Conservation (phyloP, 441 rosid genomes). For the Hura crepitans region DNA sequence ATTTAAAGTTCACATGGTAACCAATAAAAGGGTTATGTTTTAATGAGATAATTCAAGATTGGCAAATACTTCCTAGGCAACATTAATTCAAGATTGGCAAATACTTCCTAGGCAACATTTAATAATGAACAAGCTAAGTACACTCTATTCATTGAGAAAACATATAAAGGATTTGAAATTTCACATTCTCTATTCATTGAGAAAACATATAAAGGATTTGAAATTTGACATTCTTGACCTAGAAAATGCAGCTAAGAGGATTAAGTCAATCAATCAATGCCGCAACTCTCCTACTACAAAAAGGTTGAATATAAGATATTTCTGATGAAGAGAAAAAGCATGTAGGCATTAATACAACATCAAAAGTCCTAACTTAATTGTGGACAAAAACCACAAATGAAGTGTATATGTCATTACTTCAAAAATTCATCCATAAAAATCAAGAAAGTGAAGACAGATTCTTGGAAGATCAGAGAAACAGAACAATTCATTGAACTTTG, state of each 20-base stretch:
- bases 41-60: too few species aligned
- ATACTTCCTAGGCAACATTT: neutral
- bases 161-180: too few species aligned
- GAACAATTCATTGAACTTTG: neutral
- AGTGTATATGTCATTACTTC: neutral
- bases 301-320: neutral
- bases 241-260: neutral
- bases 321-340: neutral
- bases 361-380: neutral
- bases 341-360: neutral
- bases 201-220: too few species aligned
- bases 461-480: neutral
- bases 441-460: neutral
- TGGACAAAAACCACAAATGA: neutral
- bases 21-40: neutral
- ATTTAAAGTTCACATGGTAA: neutral
- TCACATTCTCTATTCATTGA: too few species aligned
- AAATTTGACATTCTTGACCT: neutral
- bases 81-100: neutral
- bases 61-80: too few species aligned
- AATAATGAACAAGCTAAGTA: too few species aligned
- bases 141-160: neutral
- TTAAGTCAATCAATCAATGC: neutral
- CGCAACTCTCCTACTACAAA: neutral
- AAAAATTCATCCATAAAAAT: neutral